Base-by-base conservation (phyloP, 768 basidiomycete genomes). In the Mycena epipterygia region DNA sequence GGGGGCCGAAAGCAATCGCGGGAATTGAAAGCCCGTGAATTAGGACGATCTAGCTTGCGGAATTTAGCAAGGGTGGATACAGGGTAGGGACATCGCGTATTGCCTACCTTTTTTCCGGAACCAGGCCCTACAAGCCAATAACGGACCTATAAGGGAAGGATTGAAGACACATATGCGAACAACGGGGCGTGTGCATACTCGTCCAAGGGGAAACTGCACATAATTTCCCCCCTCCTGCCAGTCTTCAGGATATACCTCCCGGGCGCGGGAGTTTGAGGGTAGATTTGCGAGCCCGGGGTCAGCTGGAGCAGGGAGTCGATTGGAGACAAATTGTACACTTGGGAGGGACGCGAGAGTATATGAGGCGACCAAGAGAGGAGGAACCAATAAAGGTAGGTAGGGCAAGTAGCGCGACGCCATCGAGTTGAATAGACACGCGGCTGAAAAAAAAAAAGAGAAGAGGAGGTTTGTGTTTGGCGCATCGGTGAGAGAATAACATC, bases 111-210 rank as follows among this genome's bases (percentile, higher is more conserved):
- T 14, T 78, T 78, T n/a, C 88, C 88, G 12, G 82, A 67, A 46
- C 82, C 80, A 9, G 87, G 87, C 3, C 88, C 89, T 19, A 88
- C 72, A 39, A 89, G 72, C 87, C 88, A 89, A 74, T 89, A 90
- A 69, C 86, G n/a, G 84, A 86, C 82, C 85, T 87, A n/a, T n/a
- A n/a, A 66, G 35, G 1, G 41, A 27, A 8, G 8, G 27, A 14
- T 49, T 37, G 52, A 14, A 35, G 23, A 14, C 2, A 5, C 25
- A 9, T 49, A 53, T n/a, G n/a, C n/a, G 49, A 21, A 32, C 11
- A 7, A 25, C 3, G 23, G 39, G 41, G 19, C 17, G 62, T 46
- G 58, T 67, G 78, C 84, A 39, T 58, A 83, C 86, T n/a, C 77
- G 73, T 17, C 88, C 88, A 16, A 79, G 77, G 16, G 88, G 89